phyloP scores from a whole-genome alignment of 257 asterid genomes.

The Solanum chiquidenum region DNA sequence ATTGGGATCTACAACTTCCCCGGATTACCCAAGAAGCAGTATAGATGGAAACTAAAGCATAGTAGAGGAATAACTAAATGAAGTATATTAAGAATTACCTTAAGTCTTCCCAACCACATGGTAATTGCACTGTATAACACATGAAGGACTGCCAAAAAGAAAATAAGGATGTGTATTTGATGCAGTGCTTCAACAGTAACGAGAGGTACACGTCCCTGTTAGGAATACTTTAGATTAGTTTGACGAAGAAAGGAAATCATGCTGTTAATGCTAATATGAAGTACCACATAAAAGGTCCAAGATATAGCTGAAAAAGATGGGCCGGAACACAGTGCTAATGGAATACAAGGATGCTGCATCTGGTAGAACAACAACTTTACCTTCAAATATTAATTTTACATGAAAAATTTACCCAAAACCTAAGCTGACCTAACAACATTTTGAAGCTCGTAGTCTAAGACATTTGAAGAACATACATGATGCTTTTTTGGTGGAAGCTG shows the following conservation, averaged over 20 bases:
- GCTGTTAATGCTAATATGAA: background rate
- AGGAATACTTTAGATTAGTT: slow-evolving; percentile 4
- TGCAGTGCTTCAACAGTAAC: slow-evolving; percentile 72
- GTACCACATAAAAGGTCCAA: background rate
- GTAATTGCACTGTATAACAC: slow-evolving; percentile 76
- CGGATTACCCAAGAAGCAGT: background rate
- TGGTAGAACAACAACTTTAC: background rate
- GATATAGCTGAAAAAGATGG: background rate
- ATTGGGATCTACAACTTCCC: background rate
- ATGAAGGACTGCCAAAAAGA: slow-evolving; percentile 85
- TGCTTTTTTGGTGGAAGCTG: background rate
- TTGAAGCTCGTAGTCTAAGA: background rate
- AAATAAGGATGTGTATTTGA: slow-evolving; percentile 85
- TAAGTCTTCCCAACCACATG: slow-evolving; percentile 82
- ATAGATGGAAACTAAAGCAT: background rate
- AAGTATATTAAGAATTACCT: slow-evolving; percentile 30
- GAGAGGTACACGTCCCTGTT: slow-evolving; percentile 52
- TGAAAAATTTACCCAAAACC: background rate
- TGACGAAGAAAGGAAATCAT: background rate
- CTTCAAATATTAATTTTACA: background rate
- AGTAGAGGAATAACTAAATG: background rate
- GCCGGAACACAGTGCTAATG: background rate
- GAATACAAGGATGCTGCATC: background rate
- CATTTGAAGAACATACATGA: background rate
- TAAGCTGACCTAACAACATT: background rate